Base-by-base conservation (phyloP, 192 early-diverging fungal species). In the Irineochytrium annulatum region DNA sequence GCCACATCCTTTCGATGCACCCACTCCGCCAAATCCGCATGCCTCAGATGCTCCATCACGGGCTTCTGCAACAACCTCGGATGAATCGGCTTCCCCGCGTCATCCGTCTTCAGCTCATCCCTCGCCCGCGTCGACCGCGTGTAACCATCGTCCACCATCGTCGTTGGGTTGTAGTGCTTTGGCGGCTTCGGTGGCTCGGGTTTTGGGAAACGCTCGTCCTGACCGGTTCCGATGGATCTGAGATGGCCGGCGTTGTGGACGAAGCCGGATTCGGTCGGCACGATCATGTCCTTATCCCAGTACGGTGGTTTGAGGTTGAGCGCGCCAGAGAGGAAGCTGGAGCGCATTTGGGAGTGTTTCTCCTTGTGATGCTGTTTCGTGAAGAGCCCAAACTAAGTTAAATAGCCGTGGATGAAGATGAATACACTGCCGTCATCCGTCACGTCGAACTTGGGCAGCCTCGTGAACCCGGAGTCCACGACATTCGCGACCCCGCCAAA, bases 61-160 rank as follows among this genome's bases (percentile, higher is more conserved):
- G 24, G 8, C 34, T 39, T 14, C 14, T 41, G 33, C 52, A 55
- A n/a, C 52, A 60, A 44, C 3, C 57, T 45, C 8, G 62, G 27
- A 27, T 67, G n/a, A 24, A 59, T 60, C 20, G 19, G 3, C 2
- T 22, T 4, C 14, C 26, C 52, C 33, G 35, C 44, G 55, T 55
- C 27, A 26, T 62, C 59, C 6, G 46, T 57, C 43, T 62, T 61
- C 22, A 69, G 48, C 44, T 58, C 49, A 67, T 78, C 58, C 65
- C 62, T 60, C 8, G 65, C 30, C 34, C 63, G 57, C 56, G 72
- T 49, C 2, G 70, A 72, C 16, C 73, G 62, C 20, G 72, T 62
- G 64, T 72, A 78, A n/a, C 73, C 77, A 55, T 75, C 71, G 3
- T 71, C 60, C 13, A 53, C 46, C 68, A 73, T 74, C 26, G 33